These are phyloP conservation scores for Kwoniella botswanensis DNA, from an alignment of 768 basidiomycete genomes.

Conservation along the genomic window DNA sequence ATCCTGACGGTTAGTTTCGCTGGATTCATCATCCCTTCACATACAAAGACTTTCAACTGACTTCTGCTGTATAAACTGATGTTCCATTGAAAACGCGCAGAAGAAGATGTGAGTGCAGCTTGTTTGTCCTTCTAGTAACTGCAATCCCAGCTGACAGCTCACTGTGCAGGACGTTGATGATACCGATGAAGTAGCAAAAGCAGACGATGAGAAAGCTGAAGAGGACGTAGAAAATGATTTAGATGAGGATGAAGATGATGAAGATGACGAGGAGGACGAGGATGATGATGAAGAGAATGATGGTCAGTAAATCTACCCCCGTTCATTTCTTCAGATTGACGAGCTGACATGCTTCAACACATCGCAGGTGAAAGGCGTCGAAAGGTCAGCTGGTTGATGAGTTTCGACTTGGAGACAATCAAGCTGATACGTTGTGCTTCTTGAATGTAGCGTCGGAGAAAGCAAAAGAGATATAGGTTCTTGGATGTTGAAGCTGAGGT, in stretches of 20 bases:
- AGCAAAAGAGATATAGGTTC: conserved; percentile 73
- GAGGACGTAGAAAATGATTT: conserved; percentile 53
- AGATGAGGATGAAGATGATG: conserved; percentile 38
- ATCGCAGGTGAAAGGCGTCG: conserved; percentile 19
- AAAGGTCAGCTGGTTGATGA: conserved; percentile 27
- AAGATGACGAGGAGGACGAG: conserved; percentile 58
- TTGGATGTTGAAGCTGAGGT: conserved; percentile 96
- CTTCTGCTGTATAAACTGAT: neutral
- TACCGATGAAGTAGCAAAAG: conserved; percentile 10
- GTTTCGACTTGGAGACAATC: no score
- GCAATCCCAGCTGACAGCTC: neutral
- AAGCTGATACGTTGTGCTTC: conserved; percentile 15
- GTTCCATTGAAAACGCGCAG: neutral
- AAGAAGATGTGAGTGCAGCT: conserved; percentile 28
- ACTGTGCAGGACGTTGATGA: conserved; percentile 10
- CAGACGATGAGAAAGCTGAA: conserved; percentile 29
- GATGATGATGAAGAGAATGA: conserved; percentile 44
- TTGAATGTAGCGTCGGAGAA: conserved; percentile 47
- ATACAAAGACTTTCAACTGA: conserved; percentile 9
- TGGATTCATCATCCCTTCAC: neutral
- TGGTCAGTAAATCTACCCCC: conserved; percentile 12
- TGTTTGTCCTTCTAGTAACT: neutral
- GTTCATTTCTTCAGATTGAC: neutral
- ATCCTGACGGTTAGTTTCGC: conserved; percentile 41
- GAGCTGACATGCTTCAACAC: neutral